Percentiles rank a stretch among this genome's conserved stretches.
phyloP scores from a whole-genome alignment of 1,139 yeast genomes.

The Scheffersomyces parashehatae region DNA sequence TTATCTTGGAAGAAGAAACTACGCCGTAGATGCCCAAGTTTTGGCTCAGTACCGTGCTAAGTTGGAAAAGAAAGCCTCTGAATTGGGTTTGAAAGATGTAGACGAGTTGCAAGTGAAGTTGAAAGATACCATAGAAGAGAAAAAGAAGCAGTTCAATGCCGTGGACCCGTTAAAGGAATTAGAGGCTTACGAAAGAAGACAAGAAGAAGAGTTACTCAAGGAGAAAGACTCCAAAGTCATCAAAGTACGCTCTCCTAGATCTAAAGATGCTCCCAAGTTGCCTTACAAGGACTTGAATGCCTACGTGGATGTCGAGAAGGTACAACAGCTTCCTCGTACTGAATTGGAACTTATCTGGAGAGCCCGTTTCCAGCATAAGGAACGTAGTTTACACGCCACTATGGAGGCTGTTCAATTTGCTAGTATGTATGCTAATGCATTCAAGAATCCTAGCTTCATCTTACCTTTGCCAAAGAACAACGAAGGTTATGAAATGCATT shows the following conservation, averaged over 20 bases:
- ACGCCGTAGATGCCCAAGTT: not conserved
- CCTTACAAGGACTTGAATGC: constrained; percentile 75
- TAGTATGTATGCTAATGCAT: constrained; percentile 64
- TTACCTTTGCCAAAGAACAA: constrained; percentile 63
- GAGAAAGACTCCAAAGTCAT: constrained; percentile 27
- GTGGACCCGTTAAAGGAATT: constrained; percentile 73
- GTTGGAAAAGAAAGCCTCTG: constrained; percentile 37
- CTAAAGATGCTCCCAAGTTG: constrained; percentile 41
- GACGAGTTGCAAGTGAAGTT: constrained; percentile 65
- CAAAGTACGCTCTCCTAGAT: constrained; percentile 47
- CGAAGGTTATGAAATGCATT: constrained; percentile 79
- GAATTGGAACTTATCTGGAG: constrained; percentile 89
- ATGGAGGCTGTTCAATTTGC: constrained; percentile 59
- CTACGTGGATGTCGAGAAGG: constrained; percentile 68
- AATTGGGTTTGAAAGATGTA: constrained; percentile 43
- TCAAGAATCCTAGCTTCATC: constrained; percentile 72
- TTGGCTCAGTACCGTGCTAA: constrained; percentile 27
- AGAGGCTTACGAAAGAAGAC: constrained; percentile 52
- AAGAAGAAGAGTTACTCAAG: constrained; percentile 30
- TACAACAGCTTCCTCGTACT: constrained; percentile 52
- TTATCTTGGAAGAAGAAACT: not conserved
- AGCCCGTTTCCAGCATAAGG: constrained; percentile 71
- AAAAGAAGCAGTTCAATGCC: constrained; percentile 56
- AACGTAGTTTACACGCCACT: constrained; percentile 64
- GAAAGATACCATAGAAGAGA: constrained; percentile 59